phyloP scores from a whole-genome alignment of 2,329 filamentous ascomycete species.

The Capronia coronata region DNA sequence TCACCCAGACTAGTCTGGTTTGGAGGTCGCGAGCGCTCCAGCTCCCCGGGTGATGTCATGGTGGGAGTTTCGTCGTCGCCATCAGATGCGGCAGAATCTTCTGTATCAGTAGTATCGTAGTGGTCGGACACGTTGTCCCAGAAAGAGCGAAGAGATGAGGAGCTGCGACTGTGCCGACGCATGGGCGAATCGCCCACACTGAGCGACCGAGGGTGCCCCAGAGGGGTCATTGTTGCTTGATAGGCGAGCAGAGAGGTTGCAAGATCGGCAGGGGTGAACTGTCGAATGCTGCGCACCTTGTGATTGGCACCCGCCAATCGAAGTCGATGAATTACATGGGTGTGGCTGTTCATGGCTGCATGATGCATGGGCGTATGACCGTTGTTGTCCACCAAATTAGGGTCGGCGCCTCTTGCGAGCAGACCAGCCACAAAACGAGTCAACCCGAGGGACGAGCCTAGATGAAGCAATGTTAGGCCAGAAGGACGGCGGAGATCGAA shows the following conservation, averaged over 20 bases:
- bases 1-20: neutral
- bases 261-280: slow-evolving; percentile 65
- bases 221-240: slow-evolving; percentile 56
- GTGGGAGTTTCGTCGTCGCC: slow-evolving; percentile 28
- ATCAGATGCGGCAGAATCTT: slow-evolving; percentile 41
- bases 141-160: slow-evolving; percentile 59
- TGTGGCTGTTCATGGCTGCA: slow-evolving; percentile 67
- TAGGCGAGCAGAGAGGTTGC: slow-evolving; percentile 59
- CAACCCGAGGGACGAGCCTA: slow-evolving; percentile 69
- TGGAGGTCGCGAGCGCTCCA: slow-evolving; percentile 1
- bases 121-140: slow-evolving; percentile 52
- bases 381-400: slow-evolving; percentile 66
- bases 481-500: slow-evolving; percentile 60
- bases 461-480: slow-evolving; percentile 74
- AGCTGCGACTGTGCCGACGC: slow-evolving; percentile 56
- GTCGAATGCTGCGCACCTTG: slow-evolving; percentile 61
- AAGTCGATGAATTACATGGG: slow-evolving; percentile 68
- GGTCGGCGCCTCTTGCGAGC: slow-evolving; percentile 69
- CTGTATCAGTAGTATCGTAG: slow-evolving; percentile 36
- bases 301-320: slow-evolving; percentile 68
- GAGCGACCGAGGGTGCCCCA: slow-evolving; percentile 58
- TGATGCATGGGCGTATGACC: slow-evolving; percentile 79
- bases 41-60: slow-evolving; percentile 8
- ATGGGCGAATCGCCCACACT: slow-evolving; percentile 54
- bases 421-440: slow-evolving; percentile 70